phyloP scores from a whole-genome alignment of 2,329 filamentous ascomycete species.

The Volutella citrinella region DNA sequence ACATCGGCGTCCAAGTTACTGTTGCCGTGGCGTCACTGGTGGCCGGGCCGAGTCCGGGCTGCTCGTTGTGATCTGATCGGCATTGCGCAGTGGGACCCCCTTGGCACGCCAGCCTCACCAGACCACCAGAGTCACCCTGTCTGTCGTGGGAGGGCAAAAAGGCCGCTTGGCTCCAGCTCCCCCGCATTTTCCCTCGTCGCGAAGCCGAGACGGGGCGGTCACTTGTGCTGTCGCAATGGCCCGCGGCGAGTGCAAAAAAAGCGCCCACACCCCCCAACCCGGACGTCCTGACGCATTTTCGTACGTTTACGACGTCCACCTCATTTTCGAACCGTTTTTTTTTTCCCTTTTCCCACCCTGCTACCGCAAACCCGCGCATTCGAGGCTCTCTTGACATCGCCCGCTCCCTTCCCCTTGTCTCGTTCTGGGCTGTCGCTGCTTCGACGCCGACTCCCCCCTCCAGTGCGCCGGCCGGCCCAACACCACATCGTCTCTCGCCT shows the following conservation, averaged over 20 bases:
- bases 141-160: slow-evolving; percentile 16
- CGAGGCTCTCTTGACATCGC: too few species aligned
- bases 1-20: too few species aligned
- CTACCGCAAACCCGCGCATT: slow-evolving; percentile 9
- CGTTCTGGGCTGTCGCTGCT: neutral
- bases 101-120: too few species aligned
- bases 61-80: slow-evolving; percentile 24
- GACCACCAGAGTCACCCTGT: too few species aligned
- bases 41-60: slow-evolving; percentile 6
- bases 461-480: slow-evolving; percentile 43
- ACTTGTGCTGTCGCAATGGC: slow-evolving; percentile 8
- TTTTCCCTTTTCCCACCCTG: slow-evolving; percentile 7
- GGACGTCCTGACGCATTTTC: too few species aligned
- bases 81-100: too few species aligned
- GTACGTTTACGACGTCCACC: too few species aligned
- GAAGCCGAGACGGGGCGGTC: slow-evolving; percentile 15
- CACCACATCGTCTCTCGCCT: slow-evolving; percentile 49
- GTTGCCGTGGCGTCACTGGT: slow-evolving; percentile 19
- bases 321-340: too few species aligned
- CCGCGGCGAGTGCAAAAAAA: too few species aligned
- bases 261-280: slow-evolving; percentile 4
- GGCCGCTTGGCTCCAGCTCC: slow-evolving; percentile 17
- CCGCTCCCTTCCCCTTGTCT: too few species aligned
- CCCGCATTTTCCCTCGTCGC: slow-evolving; percentile 20
- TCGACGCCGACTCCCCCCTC: too few species aligned